Evolutionary conservation across 2,329 filamentous ascomycete genomes (phyloP).

Genomic region (Thielaviopsis ethacetica): DNA sequence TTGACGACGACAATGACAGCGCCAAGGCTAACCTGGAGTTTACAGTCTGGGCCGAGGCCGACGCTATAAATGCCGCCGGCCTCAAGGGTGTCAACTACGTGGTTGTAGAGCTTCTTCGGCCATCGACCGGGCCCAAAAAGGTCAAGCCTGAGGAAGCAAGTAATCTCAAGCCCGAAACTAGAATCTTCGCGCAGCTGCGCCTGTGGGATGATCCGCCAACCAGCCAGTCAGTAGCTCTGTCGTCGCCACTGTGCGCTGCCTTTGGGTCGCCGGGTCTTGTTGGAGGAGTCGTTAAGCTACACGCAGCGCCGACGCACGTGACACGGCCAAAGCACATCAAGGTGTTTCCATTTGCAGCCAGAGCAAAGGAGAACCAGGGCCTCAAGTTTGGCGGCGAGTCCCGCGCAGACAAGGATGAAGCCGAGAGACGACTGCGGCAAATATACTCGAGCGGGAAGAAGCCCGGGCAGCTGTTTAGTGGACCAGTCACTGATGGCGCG

Average conservation of each 20-base stretch:
- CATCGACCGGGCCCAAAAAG: constrained; percentile 53
- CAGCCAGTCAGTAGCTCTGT: constrained; percentile 63
- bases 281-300: constrained; percentile 74
- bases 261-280: constrained; percentile 59
- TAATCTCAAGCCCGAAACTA: constrained; percentile 33
- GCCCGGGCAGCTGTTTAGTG: constrained; percentile 43
- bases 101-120: constrained; percentile 71
- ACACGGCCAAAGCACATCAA: constrained; percentile 47
- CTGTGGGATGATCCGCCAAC: constrained; percentile 81
- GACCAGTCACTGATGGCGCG: constrained; percentile 80
- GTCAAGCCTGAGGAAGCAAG: constrained; percentile 52
- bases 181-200: constrained; percentile 58
- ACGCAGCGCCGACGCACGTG: constrained; percentile 62
- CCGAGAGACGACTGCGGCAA: constrained; percentile 51
- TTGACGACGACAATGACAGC: constrained; percentile 58
- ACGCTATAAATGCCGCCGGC: constrained; percentile 53
- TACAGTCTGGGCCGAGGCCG: constrained; percentile 71
- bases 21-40: constrained; percentile 34
- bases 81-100: constrained; percentile 65
- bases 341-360: constrained; percentile 60
- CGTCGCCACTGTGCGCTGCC: constrained; percentile 56
- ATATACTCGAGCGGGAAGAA: constrained; percentile 42
- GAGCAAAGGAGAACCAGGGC: constrained; percentile 41
- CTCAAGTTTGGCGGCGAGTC: constrained; percentile 81
- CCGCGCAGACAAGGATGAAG: constrained; percentile 65